Base-by-base conservation (phyloP, 1,284 basidiomycete genomes). In the Tranzscheliella williamsii region DNA sequence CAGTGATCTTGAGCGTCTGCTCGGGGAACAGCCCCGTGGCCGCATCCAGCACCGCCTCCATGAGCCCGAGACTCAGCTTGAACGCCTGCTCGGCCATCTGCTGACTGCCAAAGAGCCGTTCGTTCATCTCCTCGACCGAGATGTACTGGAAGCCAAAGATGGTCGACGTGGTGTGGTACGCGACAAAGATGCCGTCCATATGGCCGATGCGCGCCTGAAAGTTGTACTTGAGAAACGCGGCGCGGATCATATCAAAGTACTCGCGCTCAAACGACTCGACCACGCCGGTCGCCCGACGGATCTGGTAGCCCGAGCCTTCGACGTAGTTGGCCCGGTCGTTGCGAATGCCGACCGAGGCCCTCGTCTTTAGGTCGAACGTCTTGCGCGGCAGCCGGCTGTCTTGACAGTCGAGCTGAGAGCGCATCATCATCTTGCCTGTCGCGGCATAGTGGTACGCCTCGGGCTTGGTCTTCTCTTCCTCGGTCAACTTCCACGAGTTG, bases 91-190 rank as follows among this genome's bases (percentile, higher is more conserved):
- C 82, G 3, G 90, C 92, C 42, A 85, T 80, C 17, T 81, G 80
- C 5, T 78, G 70, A 8, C 78, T 80, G 1, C 90, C 90, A 70
- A 88, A 95, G 1, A 97, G 77, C 11, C 85, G 82, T 39, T 83
- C 79, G 67, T 97, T 93, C 86, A 98, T 91, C 75, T 96, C 91
- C 45, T 85, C 81, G 38, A 94, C 80, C 1, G 90, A 83, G 24
- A 96, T 80, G 75, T 98, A 98, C 78, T 97, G 91, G 81, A 97
- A 97, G 0, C 94, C 94, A 72, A 93, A 94, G 47, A 94, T 85
- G 13, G 84, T 83, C 7, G 84, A 84, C 0, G 91, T 95, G 63
- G 94, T 96, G 78, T 98, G 94, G 76, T 95, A 96, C 8, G 92
- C 90, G 23, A 96, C 85, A 68, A 98, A 86, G 21, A 95, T 88